phyloP scores from a whole-genome alignment of 805 yeast species.

The Wickerhamomyces mucosus region DNA sequence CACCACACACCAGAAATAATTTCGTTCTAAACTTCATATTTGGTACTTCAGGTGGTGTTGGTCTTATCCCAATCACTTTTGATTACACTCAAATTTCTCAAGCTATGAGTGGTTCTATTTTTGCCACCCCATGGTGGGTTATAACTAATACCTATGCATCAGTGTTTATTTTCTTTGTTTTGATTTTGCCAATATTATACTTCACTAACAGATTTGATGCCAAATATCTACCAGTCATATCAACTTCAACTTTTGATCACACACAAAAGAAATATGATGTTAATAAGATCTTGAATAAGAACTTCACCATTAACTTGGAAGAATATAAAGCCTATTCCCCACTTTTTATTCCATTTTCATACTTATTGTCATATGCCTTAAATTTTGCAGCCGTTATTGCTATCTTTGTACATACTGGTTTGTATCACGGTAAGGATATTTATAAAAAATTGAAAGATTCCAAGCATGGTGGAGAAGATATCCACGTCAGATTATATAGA shows the following conservation, averaged over 20 bases:
- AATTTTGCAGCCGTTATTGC: constrained; percentile 57
- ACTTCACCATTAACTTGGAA: constrained; percentile 31
- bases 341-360: constrained; percentile 47
- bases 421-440: constrained; percentile 51
- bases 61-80: constrained; percentile 44
- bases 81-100: constrained; percentile 45
- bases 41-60: constrained; percentile 49
- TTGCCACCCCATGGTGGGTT: constrained; percentile 42
- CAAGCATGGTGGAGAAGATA: constrained; percentile 34
- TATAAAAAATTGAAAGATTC: constrained; percentile 29
- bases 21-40: constrained; percentile 52
- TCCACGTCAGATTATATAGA: constrained; percentile 42
- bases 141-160: constrained; percentile 32
- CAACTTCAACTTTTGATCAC: constrained; percentile 40
- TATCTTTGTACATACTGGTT: constrained; percentile 44
- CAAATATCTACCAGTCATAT: constrained; percentile 49
- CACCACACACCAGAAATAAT: constrained; percentile 31
- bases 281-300: constrained; percentile 32
- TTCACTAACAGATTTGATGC: constrained; percentile 49
- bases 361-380: constrained; percentile 45
- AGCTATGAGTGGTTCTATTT: constrained; percentile 43
- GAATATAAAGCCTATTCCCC: constrained; percentile 49
- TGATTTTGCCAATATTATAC: constrained; percentile 40
- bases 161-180: constrained; percentile 40
- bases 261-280: constrained; percentile 38